These are phyloP conservation scores for Nicotiana obtusifolia DNA, from an alignment of 257 asterid genomes.

Conservation along the genomic window DNA sequence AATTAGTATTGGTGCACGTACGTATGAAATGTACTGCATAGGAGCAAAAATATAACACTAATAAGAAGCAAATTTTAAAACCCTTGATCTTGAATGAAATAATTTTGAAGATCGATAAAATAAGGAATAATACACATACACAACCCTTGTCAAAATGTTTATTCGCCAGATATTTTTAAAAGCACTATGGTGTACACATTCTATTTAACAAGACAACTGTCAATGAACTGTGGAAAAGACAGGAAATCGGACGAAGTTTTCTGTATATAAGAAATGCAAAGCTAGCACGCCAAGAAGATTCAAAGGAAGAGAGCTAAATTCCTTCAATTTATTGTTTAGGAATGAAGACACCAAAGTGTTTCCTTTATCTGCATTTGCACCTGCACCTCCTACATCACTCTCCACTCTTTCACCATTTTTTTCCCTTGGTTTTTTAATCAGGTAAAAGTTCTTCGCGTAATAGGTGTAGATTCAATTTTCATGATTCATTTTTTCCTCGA, in stretches of 20 bases:
- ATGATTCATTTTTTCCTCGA: too few species aligned
- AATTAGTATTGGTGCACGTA: too few species aligned
- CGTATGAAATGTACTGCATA: too few species aligned
- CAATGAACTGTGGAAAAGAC: background rate
- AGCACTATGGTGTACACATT: background rate
- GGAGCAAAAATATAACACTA: too few species aligned
- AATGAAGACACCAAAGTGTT: slow-evolving; percentile 19
- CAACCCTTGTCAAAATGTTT: too few species aligned
- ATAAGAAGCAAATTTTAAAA: too few species aligned
- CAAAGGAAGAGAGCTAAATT: background rate
- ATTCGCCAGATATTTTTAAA: background rate
- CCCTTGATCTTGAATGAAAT: too few species aligned
- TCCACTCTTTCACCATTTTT: background rate
- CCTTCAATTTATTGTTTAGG: background rate
- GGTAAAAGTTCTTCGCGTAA: too few species aligned
- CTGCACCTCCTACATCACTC: slow-evolving; percentile 27
- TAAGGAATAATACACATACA: too few species aligned
- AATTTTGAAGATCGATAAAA: too few species aligned
- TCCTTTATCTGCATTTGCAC: slow-evolving; percentile 38
- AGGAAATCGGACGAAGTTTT: background rate
- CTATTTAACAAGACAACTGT: slow-evolving; percentile 7
- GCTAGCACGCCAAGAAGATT: background rate
- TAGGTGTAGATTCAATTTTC: too few species aligned
- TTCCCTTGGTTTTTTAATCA: too few species aligned
- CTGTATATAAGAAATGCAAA: background rate